Evolutionary conservation across 1,284 basidiomycete species (phyloP).

Genomic region (Wolfiporia cocos): DNA sequence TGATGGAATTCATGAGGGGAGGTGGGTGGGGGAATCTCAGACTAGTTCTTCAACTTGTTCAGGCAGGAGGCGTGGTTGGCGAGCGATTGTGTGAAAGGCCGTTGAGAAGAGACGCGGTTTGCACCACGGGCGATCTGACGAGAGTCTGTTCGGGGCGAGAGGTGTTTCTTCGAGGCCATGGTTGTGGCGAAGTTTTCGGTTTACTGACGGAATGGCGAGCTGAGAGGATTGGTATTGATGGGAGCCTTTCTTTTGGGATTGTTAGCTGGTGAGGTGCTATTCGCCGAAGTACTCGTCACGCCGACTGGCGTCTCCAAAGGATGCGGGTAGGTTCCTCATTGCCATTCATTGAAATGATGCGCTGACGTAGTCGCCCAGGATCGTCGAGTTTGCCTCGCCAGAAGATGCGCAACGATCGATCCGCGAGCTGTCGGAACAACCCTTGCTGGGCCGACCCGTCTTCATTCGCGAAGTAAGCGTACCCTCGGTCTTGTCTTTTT

Average conservation of each 20-base stretch:
- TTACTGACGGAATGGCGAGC: constrained; percentile 60
- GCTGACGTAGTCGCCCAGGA: too few species aligned
- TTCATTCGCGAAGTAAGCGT: constrained; percentile 88
- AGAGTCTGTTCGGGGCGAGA: constrained; percentile 9
- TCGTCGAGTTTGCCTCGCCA: constrained; percentile 83
- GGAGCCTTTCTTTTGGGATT: constrained; percentile 76
- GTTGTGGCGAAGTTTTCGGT: constrained; percentile 33
- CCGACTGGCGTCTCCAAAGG: constrained; percentile 97
- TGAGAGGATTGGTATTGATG: constrained; percentile 77
- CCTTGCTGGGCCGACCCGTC: constrained; percentile 86
- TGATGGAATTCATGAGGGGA: constrained; percentile 98
- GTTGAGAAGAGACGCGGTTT: constrained; percentile 1
- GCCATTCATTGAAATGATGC: too few species aligned
- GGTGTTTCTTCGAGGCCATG: constrained; percentile 5
- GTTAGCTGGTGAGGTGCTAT: constrained; percentile 95
- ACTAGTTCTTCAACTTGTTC: constrained; percentile 32
- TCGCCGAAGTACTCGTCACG: constrained; percentile 96
- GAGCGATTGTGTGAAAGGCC: constrained; percentile 3
- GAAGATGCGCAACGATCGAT: constrained; percentile 87
- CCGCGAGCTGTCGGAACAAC: constrained; percentile 81
- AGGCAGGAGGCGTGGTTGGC: constrained; percentile 9
- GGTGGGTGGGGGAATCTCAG: constrained; percentile 86
- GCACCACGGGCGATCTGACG: constrained; percentile 1
- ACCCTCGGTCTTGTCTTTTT: not conserved
- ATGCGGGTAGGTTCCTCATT: constrained; percentile 87